phyloP scores from a whole-genome alignment of 2,329 filamentous ascomycete genomes.

The Didymella keratinophila region DNA sequence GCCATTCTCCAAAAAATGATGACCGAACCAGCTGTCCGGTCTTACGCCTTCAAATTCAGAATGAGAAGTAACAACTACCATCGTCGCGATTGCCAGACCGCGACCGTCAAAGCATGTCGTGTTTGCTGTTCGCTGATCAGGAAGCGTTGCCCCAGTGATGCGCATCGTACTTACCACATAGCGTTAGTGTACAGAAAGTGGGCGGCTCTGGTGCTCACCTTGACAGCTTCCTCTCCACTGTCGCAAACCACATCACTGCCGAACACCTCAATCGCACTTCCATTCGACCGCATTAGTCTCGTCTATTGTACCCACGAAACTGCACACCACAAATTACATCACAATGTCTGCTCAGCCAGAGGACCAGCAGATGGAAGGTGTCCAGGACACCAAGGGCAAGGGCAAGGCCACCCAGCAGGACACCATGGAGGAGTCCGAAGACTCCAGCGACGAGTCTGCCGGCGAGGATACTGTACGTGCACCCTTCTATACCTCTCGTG shows the following conservation, averaged over 20 bases:
- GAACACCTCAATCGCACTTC: slow-evolving; percentile 28
- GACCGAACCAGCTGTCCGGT: no score
- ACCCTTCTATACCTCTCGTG: background rate
- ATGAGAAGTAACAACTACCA: background rate
- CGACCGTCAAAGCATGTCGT: background rate
- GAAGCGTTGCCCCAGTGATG: slow-evolving; percentile 28
- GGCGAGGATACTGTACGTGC: slow-evolving; percentile 64
- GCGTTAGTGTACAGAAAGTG: slow-evolving; percentile 21
- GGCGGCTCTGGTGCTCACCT: slow-evolving; percentile 29
- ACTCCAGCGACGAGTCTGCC: slow-evolving; percentile 72
- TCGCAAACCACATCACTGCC: slow-evolving; percentile 33
- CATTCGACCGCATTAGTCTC: slow-evolving; percentile 24
- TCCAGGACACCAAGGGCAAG: slow-evolving; percentile 75
- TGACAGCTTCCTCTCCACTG: slow-evolving; percentile 30
- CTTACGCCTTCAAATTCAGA: background rate
- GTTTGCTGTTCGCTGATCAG: slow-evolving; percentile 27
- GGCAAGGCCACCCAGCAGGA: slow-evolving; percentile 75
- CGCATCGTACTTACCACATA: slow-evolving; percentile 7
- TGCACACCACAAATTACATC: slow-evolving; percentile 13
- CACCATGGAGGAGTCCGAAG: slow-evolving; percentile 77
- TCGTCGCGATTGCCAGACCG: background rate
- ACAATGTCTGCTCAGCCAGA: slow-evolving; percentile 46
- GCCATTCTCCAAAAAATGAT: no score
- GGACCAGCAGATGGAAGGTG: slow-evolving; percentile 50
- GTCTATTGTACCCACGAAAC: slow-evolving; percentile 11